A percentile compares a stretch with the other conserved stretches of the same genome.
Conservation (phyloP, 306 rosid genomes). For the Malus fusca region DNA sequence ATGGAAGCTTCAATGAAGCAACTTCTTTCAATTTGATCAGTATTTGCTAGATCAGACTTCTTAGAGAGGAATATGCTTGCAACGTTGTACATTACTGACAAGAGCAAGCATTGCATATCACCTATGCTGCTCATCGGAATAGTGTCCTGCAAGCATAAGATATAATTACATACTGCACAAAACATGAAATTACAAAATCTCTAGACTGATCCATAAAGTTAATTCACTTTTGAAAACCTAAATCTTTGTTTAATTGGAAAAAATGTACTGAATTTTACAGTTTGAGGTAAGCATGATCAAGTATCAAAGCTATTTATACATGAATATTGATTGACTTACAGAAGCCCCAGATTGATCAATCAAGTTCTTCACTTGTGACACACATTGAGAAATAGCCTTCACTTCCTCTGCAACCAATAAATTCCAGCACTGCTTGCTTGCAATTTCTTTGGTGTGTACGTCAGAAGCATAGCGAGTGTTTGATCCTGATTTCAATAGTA, state of each 20-base stretch:
- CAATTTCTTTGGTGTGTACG: slow-evolving; percentile 49
- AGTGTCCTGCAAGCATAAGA: slow-evolving; percentile 48
- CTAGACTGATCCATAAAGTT: neutral
- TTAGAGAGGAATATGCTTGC: slow-evolving; percentile 43
- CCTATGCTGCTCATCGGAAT: slow-evolving; percentile 50
- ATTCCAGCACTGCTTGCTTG: slow-evolving; percentile 55
- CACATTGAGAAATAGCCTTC: slow-evolving; percentile 74
- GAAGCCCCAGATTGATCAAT: slow-evolving; percentile 47
- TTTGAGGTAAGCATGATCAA: slow-evolving; percentile 10
- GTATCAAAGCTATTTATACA: slow-evolving; percentile 11
- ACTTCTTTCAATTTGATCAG: slow-evolving; percentile 60
- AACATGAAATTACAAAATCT: neutral
- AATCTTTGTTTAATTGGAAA: neutral
- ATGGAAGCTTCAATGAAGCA: slow-evolving; percentile 81
- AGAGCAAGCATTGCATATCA: slow-evolving; percentile 70
- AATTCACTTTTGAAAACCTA: neutral
- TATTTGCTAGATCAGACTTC: slow-evolving; percentile 39
- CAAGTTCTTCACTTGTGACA: slow-evolving; percentile 68
- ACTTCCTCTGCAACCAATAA: slow-evolving; percentile 74
- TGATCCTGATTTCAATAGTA: slow-evolving; percentile 35
- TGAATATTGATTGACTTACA: slow-evolving; percentile 39
- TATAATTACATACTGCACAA: neutral
- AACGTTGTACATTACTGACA: slow-evolving; percentile 70
- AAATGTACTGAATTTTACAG: neutral
- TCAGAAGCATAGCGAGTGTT: slow-evolving; percentile 36